Percentiles rank a stretch among this genome's conserved stretches.
These are phyloP conservation scores for Diutina neorugosa DNA, from an alignment of 1,139 yeast genomes.

Conservation along the genomic window DNA sequence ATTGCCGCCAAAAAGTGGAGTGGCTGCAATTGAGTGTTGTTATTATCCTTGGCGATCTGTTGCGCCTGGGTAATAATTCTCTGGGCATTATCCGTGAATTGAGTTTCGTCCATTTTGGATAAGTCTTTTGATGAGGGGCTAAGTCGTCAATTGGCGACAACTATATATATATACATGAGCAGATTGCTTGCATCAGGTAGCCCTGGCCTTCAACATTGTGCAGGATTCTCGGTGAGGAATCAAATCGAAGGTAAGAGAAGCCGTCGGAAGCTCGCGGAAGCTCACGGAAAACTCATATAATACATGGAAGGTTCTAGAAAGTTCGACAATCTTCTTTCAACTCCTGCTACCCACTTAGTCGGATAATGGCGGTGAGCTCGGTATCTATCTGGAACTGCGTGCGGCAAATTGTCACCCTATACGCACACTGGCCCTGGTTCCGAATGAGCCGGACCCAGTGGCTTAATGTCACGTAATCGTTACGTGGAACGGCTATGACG, in stretches of 20 bases:
- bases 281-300: not conserved
- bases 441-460: not conserved
- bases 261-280: not conserved
- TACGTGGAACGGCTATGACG: not conserved
- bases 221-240: not conserved
- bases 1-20: conserved; percentile 86
- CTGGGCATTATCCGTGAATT: conserved; percentile 89
- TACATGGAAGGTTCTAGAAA: not conserved
- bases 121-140: not conserved
- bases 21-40: conserved; percentile 75
- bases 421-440: not conserved
- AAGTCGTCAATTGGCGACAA: not conserved
- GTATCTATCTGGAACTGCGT: not conserved
- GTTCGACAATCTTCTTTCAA: not conserved
- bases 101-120: conserved; percentile 45
- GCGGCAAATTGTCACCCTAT: not conserved
- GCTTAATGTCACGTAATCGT: not conserved
- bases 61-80: conserved; percentile 69
- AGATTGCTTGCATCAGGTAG: not conserved
- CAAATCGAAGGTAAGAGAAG: not conserved
- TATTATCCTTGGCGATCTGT: conserved; percentile 71
- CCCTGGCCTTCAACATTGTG: not conserved
- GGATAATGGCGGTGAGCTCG: not conserved
- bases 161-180: not conserved
- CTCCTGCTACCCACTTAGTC: too few relatives aligned